Base-by-base conservation (phyloP, 495 filamentous ascomycete genomes). In the Trichoderma virens region DNA sequence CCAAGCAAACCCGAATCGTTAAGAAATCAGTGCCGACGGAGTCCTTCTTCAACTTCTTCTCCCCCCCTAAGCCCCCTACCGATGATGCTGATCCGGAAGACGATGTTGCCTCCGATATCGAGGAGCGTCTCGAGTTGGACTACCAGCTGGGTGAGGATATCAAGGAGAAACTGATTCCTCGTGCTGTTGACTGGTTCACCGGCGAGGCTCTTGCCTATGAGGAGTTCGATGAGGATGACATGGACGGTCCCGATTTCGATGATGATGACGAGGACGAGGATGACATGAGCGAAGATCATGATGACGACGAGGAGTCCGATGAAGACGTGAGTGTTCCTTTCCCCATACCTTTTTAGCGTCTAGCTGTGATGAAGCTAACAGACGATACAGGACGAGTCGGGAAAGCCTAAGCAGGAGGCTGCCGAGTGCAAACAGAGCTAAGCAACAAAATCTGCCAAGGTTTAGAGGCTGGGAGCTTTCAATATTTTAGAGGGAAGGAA, bases 41-140 rank as follows among this genome's bases (percentile, higher is more conserved):
- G 74, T 97, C 93, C 9, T 99, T 99, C 84, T 99, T 99, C 86
- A 98, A 97, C 83, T 99, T 99, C 86, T 98, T 99, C 82, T 89
- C 90, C 38, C 95, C 94, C 6, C 95, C 95, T 2, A 90, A 91
- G 77, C 88, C 91, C 61, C 95, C 93, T 4, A 81, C 79, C 43
- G 86, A 88, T 32, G 86, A 87, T 28, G 86, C 90, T 28, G 86
- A 88, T 31, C 85, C 87, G n/a, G 86, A 90, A n/a, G 89, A 92
- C 62, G 92, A 96, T 66, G 85, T 88, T 63, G 83, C 88, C 39
- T 88, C 86, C 43, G 95, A 98, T 71, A 95, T 99, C 65, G 95
- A 98, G 80, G 93, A 96, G 80, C 93, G 95, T 65, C 83, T 99
- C 30, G 95, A 99, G 80, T 87, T 99, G 61, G 95, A 99, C 76